Evolutionary conservation across 208 protist species (phyloP).

Genomic region (Trypanosoma cruzi): DNA sequence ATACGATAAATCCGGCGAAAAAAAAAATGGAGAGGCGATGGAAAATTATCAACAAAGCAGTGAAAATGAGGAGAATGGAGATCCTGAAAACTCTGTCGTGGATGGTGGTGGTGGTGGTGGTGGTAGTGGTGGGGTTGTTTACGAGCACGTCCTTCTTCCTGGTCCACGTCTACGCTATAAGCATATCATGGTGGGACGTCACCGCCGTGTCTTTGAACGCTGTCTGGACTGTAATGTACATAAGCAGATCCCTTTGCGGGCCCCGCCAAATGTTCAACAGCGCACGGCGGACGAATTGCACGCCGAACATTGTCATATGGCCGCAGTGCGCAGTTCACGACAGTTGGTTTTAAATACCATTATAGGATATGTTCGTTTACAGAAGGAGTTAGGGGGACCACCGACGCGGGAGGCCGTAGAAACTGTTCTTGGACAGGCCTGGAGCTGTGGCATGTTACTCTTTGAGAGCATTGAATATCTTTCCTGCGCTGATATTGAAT

Average conservation of each 20-base stretch:
- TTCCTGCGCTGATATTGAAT: constrained; percentile 68
- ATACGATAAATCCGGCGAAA: constrained; percentile 9
- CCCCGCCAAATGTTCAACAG: constrained; percentile 63
- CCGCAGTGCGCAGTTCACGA: constrained; percentile 74
- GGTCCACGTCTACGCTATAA: constrained; percentile 80
- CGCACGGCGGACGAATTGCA: constrained; percentile 80
- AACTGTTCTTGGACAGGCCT: constrained; percentile 85
- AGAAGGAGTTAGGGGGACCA: constrained; percentile 58
- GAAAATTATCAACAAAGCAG: background rate
- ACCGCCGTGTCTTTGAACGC: constrained; percentile 70
- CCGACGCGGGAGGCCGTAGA: constrained; percentile 79
- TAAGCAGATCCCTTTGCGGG: constrained; percentile 83
- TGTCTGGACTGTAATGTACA: constrained; percentile 89
- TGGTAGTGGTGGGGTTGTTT: constrained; percentile 33
- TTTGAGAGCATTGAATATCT: constrained; percentile 89
- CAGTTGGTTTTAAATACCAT: constrained; percentile 85
- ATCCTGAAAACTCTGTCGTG: constrained; percentile 9
- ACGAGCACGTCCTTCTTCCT: constrained; percentile 73
- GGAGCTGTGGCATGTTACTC: constrained; percentile 89
- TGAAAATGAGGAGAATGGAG: constrained; percentile 5
- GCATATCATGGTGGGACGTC: constrained; percentile 44
- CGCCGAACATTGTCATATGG: constrained; percentile 90
- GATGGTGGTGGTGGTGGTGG: constrained; percentile 31
- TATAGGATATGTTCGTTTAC: constrained; percentile 74
- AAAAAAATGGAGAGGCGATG: background rate